Percentiles rank a stretch among this genome's conserved stretches.
Conservation (phyloP, 352 stramenopile genomes). For the Phytophthora ramorum region DNA sequence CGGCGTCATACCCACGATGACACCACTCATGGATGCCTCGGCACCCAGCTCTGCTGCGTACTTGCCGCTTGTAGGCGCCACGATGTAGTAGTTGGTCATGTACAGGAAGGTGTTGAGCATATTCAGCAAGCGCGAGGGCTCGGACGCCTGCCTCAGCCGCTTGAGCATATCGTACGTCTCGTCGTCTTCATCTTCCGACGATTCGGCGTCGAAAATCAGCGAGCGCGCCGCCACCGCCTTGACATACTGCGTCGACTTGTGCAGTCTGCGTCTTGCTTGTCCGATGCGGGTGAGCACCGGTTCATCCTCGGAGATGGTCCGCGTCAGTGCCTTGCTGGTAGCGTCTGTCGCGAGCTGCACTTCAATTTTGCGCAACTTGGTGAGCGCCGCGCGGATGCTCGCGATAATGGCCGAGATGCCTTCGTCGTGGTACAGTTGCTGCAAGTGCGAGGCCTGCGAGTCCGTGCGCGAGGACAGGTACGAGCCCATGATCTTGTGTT, state of each 20-base stretch:
- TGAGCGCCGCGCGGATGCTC: constrained; percentile 74
- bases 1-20: constrained; percentile 98
- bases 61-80: constrained; percentile 93
- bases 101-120: constrained; percentile 96
- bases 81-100: constrained; percentile 99
- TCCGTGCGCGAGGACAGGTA: constrained; percentile 85
- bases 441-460: constrained; percentile 83
- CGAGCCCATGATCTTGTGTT: constrained; percentile 87
- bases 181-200: constrained; percentile 86
- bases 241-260: constrained; percentile 87
- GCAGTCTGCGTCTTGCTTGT: constrained; percentile 65
- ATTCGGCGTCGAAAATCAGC: constrained; percentile 85
- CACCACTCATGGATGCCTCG: constrained; percentile 88
- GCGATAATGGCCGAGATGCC: constrained; percentile 90
- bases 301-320: constrained; percentile 80
- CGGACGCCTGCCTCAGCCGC: constrained; percentile 48
- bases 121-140: constrained; percentile 91
- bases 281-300: constrained; percentile 79
- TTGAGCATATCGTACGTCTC: constrained; percentile 68
- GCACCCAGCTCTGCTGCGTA: constrained; percentile 92
- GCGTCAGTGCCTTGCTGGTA: constrained; percentile 39
- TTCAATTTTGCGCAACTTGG: constrained; percentile 64
- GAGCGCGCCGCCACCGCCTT: constrained; percentile 84
- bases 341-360: constrained; percentile 39
- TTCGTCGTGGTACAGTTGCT: constrained; percentile 89